Evolutionary conservation across 139 green algal species (phyloP), one percentile per base, ranked within the genome.

Genomic region (Pleodorina starrii): DNA sequence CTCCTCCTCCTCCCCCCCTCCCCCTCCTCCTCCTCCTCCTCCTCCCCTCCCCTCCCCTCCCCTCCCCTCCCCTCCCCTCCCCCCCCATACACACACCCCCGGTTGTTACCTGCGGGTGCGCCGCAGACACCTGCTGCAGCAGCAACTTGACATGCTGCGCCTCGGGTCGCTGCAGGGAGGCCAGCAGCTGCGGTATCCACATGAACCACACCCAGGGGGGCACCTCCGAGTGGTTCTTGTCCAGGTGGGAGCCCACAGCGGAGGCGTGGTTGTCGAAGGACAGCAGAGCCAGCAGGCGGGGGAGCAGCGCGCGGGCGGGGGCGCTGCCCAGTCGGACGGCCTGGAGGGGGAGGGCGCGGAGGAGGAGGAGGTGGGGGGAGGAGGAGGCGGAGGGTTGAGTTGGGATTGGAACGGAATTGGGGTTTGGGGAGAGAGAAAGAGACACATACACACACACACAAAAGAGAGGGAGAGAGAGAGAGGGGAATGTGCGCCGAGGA

Each of bases 121-220:
- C 27, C 76, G 74, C 54, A 7, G 90, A 91, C 21, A 98, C 79
- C 69, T 92, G 79, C 51, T 93, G 73, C 29, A 98, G 93, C 23
- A 98, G 89, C 83, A 91, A 83, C 86, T 96, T 97, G 14, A 92
- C 93, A 59, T 95, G 83, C 0, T 87, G 68, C 17, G 87, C 90
- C 91, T 99, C 98, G 36, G 94, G 93, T 6, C 97, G 92, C 81
- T 97, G 95, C 84, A 99, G 94, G 17, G 90, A 92, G 12, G 93
- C 93, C 80, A 99, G 94, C 83, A 99, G 95, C 95, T 99, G 97
- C 36, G 91, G 97, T 14, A 98, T 90, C 94, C 96, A 99, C 29
- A 94, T 89, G 86, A 99, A 94, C 98, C 98, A 99, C 74, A 98
- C 95, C 95, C 96, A 98, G n/a, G 89, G 71, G 0, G 98, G 97